These are phyloP conservation scores for Nakazawaea populi DNA, from an alignment of 805 yeast species.

Conservation along the genomic window DNA sequence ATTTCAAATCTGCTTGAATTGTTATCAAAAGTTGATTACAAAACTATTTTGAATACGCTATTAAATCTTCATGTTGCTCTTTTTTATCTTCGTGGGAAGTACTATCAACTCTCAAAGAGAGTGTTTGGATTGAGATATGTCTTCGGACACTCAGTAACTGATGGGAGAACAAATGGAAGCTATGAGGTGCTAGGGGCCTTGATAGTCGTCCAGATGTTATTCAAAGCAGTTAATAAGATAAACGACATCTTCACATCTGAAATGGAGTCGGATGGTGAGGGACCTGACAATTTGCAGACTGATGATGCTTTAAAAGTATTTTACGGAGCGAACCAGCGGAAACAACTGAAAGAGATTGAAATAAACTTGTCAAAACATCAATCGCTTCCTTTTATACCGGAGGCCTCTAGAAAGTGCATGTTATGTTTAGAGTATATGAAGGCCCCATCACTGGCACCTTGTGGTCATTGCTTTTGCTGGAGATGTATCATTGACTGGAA, in stretches of 20 bases:
- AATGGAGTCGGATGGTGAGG: constrained; percentile 10
- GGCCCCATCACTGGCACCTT: constrained; percentile 78
- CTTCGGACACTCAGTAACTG: constrained; percentile 54
- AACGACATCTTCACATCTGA: constrained; percentile 17
- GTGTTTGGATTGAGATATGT: constrained; percentile 77
- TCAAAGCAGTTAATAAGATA: constrained; percentile 35
- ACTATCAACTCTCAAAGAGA: constrained; percentile 73
- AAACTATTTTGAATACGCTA: constrained; percentile 43
- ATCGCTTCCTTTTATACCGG: constrained; percentile 63
- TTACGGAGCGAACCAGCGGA: neutral
- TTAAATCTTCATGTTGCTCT: constrained; percentile 71
- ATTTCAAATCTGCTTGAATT: constrained; percentile 9
- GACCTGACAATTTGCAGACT: constrained; percentile 5
- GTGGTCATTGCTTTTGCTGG: constrained; percentile 97
- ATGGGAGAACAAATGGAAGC: constrained; percentile 41
- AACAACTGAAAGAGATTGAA: constrained; percentile 12
- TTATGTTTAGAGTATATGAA: constrained; percentile 76
- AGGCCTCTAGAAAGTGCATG: constrained; percentile 69
- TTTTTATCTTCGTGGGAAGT: constrained; percentile 79
- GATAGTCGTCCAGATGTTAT: constrained; percentile 45
- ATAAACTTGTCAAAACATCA: constrained; percentile 53
- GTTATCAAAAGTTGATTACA: constrained; percentile 29
- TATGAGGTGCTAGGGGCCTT: constrained; percentile 72
- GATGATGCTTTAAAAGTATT: neutral
- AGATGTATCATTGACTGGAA: constrained; percentile 86